Percentiles rank a stretch among this genome's conserved stretches.
These are phyloP conservation scores for Nakaseomyces glabratus DNA, from an alignment of 1,139 yeast genomes.

Conservation along the genomic window DNA sequence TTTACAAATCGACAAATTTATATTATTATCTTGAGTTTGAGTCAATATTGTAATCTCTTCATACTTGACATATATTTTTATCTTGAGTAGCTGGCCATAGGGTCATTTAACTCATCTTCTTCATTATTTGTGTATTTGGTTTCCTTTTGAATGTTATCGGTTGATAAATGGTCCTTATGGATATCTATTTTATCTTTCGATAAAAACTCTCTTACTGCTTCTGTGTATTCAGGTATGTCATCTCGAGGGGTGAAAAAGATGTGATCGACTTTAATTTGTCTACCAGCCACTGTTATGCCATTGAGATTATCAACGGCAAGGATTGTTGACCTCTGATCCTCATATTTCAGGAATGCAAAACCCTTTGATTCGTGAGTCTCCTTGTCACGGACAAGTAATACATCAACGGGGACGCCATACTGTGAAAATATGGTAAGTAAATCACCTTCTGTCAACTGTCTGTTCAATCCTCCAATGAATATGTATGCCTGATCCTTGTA, in stretches of 20 bases:
- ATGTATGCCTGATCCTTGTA: conserved; percentile 61
- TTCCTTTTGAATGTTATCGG: too few relatives aligned
- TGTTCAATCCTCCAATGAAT: conserved; percentile 64
- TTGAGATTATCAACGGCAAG: conserved; percentile 85
- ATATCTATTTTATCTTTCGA: conserved; percentile 17
- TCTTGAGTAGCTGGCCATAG: conserved; percentile 14
- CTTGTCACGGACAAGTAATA: conserved; percentile 61
- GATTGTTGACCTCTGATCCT: conserved; percentile 69
- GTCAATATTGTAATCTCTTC: too few relatives aligned
- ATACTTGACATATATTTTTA: too few relatives aligned
- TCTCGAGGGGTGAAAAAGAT: conserved; percentile 49
- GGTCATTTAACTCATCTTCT: conserved; percentile 16
- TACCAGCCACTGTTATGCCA: conserved; percentile 56
- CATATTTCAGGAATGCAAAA: conserved; percentile 76
- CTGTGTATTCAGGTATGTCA: conserved; percentile 38
- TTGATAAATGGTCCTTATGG: not conserved
- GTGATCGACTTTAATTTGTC: conserved; percentile 65
- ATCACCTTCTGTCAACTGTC: conserved; percentile 61
- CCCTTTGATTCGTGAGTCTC: conserved; percentile 65
- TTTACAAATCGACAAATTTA: too few relatives aligned
- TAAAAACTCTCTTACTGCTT: conserved; percentile 22
- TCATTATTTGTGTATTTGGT: conserved; percentile 3
- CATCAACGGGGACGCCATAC: conserved; percentile 77
- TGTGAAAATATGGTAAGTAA: conserved; percentile 75
- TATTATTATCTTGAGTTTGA: too few relatives aligned